Evolutionary conservation across 352 stramenopile species (phyloP).

Genomic region (Globisporangium recalcitrans): DNA sequence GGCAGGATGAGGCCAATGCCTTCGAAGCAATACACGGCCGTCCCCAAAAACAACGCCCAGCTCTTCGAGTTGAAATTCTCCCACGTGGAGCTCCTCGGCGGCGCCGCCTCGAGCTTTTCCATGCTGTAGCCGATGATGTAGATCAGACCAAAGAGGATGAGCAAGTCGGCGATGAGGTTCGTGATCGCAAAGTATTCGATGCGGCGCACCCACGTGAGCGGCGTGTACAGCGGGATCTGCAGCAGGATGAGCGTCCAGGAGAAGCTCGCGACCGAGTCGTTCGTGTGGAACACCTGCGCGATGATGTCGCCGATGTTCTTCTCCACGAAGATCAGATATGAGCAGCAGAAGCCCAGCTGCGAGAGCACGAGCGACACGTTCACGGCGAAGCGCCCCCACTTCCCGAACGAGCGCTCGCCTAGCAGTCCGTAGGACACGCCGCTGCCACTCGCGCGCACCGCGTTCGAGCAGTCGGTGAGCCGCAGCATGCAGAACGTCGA

Average conservation of each 20-base stretch:
- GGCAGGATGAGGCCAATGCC: conserved; percentile 67
- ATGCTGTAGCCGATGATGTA: conserved; percentile 58
- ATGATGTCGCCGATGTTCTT: conserved; percentile 64
- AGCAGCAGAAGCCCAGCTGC: conserved; percentile 67
- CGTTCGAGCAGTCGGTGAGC: conserved; percentile 45
- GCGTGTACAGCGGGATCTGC: conserved; percentile 65
- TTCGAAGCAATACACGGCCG: conserved; percentile 66
- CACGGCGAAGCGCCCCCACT: conserved; percentile 40
- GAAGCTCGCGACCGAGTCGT: conserved; percentile 38
- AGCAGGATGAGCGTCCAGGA: conserved; percentile 54
- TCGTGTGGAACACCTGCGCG: conserved; percentile 38
- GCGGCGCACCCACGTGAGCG: conserved; percentile 60
- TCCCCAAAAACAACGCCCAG: conserved; percentile 58
- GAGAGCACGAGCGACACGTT: conserved; percentile 70
- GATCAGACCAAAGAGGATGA: conserved; percentile 51
- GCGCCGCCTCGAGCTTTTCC: conserved; percentile 30
- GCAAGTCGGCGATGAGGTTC: conserved; percentile 56
- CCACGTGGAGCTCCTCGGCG: conserved; percentile 32
- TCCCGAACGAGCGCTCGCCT: conserved; percentile 51
- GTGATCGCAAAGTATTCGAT: conserved; percentile 75
- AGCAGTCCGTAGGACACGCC: conserved; percentile 58
- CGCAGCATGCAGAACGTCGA: conserved; percentile 65
- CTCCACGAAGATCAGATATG: conserved; percentile 72
- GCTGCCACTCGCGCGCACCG: conserved; percentile 21
- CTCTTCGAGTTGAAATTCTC: conserved; percentile 63